Evolutionary conservation across 78 protist species (phyloP).

Genomic region (Corallochytrium limacisporum): DNA sequence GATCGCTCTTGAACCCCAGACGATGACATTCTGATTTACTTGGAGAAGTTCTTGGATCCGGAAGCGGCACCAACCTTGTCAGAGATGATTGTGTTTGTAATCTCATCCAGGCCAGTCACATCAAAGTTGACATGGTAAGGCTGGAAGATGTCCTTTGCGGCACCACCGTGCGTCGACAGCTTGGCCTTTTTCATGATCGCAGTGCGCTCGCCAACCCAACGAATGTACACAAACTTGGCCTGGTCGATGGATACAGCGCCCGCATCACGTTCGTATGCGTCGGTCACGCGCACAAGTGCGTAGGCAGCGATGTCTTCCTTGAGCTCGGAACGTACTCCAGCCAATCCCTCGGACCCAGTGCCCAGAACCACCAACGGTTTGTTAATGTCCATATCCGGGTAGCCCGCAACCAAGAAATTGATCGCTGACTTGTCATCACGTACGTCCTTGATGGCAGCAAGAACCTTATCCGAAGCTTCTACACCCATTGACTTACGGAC

Average conservation of each 20-base stretch:
- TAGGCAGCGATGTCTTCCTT: background rate
- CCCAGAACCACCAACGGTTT: background rate
- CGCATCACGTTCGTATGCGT: slow-evolving; percentile 7
- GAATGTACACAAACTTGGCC: slow-evolving; percentile 15
- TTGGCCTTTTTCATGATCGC: slow-evolving; percentile 1
- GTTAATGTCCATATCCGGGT: background rate
- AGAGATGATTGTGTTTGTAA: background rate
- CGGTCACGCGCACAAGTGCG: background rate
- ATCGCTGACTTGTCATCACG: background rate
- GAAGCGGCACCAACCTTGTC: background rate
- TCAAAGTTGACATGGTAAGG: background rate
- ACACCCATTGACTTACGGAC: background rate
- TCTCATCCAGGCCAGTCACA: background rate
- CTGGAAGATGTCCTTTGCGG: slow-evolving; percentile 3
- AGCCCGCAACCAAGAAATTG: slow-evolving; percentile 2
- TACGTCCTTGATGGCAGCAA: background rate
- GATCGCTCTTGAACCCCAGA: no score
- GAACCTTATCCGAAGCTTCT: background rate
- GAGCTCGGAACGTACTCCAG: background rate
- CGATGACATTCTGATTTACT: background rate
- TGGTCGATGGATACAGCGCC: background rate
- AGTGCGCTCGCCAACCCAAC: background rate
- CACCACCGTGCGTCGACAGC: slow-evolving; percentile 2
- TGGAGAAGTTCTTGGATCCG: slow-evolving; percentile 7
- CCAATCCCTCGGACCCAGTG: slow-evolving; percentile 1